Conservation (phyloP, 2,329 filamentous ascomycete species). For the Dothiorella sarmentorum region DNA sequence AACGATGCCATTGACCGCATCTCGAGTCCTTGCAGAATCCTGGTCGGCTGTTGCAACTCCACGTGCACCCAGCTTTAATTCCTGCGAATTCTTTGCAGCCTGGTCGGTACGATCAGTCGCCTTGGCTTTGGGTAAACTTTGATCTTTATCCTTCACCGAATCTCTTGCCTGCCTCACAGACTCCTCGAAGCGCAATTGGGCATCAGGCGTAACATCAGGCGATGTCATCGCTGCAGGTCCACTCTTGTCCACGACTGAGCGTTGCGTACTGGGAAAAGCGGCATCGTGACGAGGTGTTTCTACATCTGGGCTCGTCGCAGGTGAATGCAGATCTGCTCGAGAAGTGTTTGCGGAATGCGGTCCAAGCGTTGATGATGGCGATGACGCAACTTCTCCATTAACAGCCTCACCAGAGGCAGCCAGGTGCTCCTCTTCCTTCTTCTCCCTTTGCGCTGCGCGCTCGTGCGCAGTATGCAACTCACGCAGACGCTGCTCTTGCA, state of each 20-base stretch:
- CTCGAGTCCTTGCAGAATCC: background rate
- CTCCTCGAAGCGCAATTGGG: conserved; percentile 56
- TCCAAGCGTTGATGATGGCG: conserved; percentile 62
- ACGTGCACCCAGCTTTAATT: background rate
- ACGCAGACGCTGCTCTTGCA: conserved; percentile 46
- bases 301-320: conserved; percentile 71
- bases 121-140: background rate
- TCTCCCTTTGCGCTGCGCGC: conserved; percentile 34
- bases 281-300: conserved; percentile 44
- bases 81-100: background rate
- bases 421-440: conserved; percentile 38
- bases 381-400: conserved; percentile 39
- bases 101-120: background rate
- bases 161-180: conserved; percentile 44
- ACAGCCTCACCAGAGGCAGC: conserved; percentile 23
- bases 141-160: conserved; percentile 19
- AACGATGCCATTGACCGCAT: background rate
- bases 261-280: conserved; percentile 30
- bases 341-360: conserved; percentile 72
- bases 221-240: background rate
- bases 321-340: conserved; percentile 62
- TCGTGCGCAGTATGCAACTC: conserved; percentile 41
- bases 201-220: conserved; percentile 50
- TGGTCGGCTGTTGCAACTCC: background rate
- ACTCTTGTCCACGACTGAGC: background rate